Conservation (phyloP, 805 yeast species). For the Metschnikowia matae region DNA sequence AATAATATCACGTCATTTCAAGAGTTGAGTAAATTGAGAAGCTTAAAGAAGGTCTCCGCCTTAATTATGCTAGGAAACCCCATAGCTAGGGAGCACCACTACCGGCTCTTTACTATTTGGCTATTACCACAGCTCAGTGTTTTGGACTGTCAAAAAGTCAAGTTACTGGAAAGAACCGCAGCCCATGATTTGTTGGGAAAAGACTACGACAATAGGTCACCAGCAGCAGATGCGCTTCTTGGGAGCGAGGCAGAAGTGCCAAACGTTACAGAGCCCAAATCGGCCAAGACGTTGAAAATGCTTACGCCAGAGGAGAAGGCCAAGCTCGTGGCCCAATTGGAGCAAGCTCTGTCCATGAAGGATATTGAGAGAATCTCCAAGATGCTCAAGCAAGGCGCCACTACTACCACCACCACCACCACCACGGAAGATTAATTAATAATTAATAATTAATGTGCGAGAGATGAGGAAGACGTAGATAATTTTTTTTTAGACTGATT, state of each 20-base stretch:
- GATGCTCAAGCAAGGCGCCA: slow-evolving; percentile 11
- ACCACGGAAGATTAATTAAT: neutral
- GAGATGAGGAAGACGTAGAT: no score
- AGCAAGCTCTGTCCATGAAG: slow-evolving; percentile 61
- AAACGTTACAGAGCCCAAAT: neutral
- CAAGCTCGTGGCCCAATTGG: slow-evolving; percentile 49
- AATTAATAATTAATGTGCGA: no score
- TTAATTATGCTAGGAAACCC: slow-evolving; percentile 59
- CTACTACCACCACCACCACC: no score
- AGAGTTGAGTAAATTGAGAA: slow-evolving; percentile 25
- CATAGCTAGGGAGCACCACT: slow-evolving; percentile 45
- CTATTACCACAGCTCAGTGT: slow-evolving; percentile 57
- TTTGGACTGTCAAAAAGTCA: slow-evolving; percentile 66
- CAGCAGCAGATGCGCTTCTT: slow-evolving; percentile 27
- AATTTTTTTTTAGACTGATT: no score
- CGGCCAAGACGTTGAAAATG: slow-evolving; percentile 37
- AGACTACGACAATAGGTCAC: slow-evolving; percentile 20
- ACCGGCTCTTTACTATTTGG: slow-evolving; percentile 59
- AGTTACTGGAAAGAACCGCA: slow-evolving; percentile 45
- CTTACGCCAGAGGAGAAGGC: slow-evolving; percentile 53
- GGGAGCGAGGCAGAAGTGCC: neutral
- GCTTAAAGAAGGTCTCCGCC: slow-evolving; percentile 17
- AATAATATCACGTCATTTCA: slow-evolving; percentile 47
- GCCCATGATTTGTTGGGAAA: slow-evolving; percentile 43
- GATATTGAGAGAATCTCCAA: slow-evolving; percentile 71